These are phyloP conservation scores for Cystobasidium onofrii DNA, from an alignment of 768 basidiomycete genomes.

Conservation along the genomic window DNA sequence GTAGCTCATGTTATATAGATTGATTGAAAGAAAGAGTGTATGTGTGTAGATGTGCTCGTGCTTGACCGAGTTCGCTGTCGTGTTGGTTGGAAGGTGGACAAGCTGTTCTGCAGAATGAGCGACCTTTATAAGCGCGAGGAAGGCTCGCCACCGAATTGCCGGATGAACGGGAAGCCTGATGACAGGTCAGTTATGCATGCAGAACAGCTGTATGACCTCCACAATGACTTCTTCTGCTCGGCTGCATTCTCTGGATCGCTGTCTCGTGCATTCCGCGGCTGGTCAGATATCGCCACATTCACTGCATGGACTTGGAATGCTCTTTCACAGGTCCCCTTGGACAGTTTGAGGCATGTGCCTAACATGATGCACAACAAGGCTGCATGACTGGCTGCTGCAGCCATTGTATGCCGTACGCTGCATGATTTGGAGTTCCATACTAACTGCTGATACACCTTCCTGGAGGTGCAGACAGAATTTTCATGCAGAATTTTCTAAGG, in stretches of 20 bases:
- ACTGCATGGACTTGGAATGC: background rate
- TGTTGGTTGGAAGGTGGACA: background rate
- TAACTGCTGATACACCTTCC: no score
- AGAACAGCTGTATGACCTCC: no score
- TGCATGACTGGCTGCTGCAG: no score
- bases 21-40: background rate
- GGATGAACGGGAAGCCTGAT: background rate
- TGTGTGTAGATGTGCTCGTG: background rate
- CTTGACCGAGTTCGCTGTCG: background rate
- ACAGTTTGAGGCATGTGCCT: no score
- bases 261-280: background rate
- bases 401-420: no score
- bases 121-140: background rate
- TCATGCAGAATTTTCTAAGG: no score
- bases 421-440: no score
- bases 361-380: no score
- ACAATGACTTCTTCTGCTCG: background rate
- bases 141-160: background rate
- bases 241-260: background rate
- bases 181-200: background rate
- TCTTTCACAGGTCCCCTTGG: no score
- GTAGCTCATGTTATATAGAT: constrained; percentile 28
- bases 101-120: background rate
- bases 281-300: background rate
- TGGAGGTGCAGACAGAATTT: no score